Evolutionary conservation across 2,329 filamentous ascomycete genomes (phyloP).

Genomic region (Aspergillus ochraceoroseus): DNA sequence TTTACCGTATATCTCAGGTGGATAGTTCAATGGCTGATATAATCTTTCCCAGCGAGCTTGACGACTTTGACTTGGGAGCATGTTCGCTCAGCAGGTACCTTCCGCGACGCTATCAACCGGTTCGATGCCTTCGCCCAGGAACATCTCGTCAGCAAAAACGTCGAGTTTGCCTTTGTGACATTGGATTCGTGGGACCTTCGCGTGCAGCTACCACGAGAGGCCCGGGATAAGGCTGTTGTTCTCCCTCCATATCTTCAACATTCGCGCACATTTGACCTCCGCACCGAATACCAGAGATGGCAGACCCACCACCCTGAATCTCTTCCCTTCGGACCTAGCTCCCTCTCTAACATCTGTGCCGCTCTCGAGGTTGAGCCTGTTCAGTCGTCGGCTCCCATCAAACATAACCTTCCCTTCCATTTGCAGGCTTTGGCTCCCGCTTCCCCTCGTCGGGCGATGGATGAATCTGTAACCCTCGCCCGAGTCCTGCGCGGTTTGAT

Average conservation of each 20-base stretch:
- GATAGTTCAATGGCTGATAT: constrained; percentile 28
- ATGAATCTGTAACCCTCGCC: constrained; percentile 91
- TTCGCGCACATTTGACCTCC: constrained; percentile 92
- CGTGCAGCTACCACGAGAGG: constrained; percentile 94
- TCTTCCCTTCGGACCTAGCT: constrained; percentile 90
- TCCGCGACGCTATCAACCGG: constrained; percentile 91
- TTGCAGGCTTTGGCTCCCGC: constrained; percentile 92
- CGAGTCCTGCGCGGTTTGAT: constrained; percentile 88
- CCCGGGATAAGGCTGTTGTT: constrained; percentile 95
- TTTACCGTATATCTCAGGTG: constrained; percentile 19
- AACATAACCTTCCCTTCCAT: constrained; percentile 97
- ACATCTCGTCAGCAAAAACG: constrained; percentile 81
- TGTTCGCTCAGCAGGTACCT: constrained; percentile 93
- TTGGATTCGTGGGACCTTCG: constrained; percentile 97
- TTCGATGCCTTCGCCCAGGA: constrained; percentile 93
- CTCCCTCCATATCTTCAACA: constrained; percentile 95
- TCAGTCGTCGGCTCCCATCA: constrained; percentile 94
- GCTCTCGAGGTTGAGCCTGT: constrained; percentile 97
- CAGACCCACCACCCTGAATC: constrained; percentile 98
- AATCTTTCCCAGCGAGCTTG: constrained; percentile 66
- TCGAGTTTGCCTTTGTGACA: constrained; percentile 97
- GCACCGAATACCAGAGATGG: constrained; percentile 97
- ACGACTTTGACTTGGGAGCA: constrained; percentile 99
- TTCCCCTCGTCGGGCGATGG: constrained; percentile 92
- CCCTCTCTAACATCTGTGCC: constrained; percentile 94